Conservation (phyloP, 179 eudicot species). For the Actinidia chinensis region DNA sequence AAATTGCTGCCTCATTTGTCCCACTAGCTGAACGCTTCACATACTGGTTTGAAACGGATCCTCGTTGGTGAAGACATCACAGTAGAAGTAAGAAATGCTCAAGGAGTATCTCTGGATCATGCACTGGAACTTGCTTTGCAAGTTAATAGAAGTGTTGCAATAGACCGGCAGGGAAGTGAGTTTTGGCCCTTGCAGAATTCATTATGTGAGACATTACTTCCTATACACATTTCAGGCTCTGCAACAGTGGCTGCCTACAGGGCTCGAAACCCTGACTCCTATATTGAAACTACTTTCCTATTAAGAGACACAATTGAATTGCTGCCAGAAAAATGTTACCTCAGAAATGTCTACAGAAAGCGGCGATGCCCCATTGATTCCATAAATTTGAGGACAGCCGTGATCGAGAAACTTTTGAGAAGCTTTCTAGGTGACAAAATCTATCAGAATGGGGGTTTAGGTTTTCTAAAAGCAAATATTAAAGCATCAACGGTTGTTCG, state of each 20-base stretch:
- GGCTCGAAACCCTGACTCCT: constrained; percentile 29
- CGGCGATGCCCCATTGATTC: constrained; percentile 32
- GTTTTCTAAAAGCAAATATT: constrained; percentile 36
- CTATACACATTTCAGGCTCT: constrained; percentile 50
- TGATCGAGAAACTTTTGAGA: constrained; percentile 39
- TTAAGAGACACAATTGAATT: constrained; percentile 43
- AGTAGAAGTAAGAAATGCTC: constrained; percentile 45
- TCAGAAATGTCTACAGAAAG: constrained; percentile 21
- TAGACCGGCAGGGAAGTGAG: constrained; percentile 7
- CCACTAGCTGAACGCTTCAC: constrained; percentile 42
- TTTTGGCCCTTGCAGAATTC: constrained; percentile 29
- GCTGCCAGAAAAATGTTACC: constrained; percentile 48
- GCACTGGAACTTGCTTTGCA: constrained; percentile 26
- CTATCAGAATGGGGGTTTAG: constrained; percentile 11
- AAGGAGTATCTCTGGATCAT: constrained; percentile 41
- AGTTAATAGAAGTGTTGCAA: constrained; percentile 21
- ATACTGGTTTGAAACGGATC: constrained; percentile 46
- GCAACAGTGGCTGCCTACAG: constrained; percentile 49
- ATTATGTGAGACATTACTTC: constrained; percentile 37
- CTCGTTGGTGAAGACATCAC: constrained; percentile 56
- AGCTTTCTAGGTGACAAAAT: constrained; percentile 27
- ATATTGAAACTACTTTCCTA: constrained; percentile 26
- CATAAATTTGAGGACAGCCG: constrained; percentile 25
- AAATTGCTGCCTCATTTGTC: constrained; percentile 3
- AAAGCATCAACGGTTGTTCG: constrained; percentile 40